phyloP scores from a whole-genome alignment of 164 flowering plant genomes.

The Pachysandra terminalis region DNA sequence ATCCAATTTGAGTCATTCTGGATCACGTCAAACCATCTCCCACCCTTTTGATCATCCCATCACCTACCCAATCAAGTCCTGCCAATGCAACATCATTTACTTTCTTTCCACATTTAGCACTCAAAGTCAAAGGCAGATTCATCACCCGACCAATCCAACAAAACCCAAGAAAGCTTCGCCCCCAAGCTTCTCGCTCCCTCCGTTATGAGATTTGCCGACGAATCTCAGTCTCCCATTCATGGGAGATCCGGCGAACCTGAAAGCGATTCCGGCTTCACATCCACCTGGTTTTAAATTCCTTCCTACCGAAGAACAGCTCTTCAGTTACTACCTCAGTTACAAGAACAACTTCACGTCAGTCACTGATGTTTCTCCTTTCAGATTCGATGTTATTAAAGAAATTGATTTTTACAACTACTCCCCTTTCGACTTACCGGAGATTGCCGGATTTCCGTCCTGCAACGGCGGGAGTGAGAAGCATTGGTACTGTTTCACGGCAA shows the following conservation, averaged over 20 bases:
- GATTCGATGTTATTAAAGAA: constrained; percentile 33
- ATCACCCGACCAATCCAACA: not conserved
- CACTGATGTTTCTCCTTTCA: not conserved
- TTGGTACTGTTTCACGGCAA: constrained; percentile 45
- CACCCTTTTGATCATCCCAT: too few relatives aligned
- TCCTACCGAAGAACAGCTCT: constrained; percentile 47
- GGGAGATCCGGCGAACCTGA: constrained; percentile 23
- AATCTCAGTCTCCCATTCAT: constrained; percentile 10
- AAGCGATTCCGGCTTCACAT: constrained; percentile 9
- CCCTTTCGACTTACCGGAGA: constrained; percentile 45
- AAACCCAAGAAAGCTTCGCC: not conserved
- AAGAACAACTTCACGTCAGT: constrained; percentile 37
- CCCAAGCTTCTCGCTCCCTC: not conserved
- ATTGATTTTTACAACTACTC: constrained; percentile 39
- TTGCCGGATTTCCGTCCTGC: constrained; percentile 38
- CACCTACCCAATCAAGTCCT: too few relatives aligned
- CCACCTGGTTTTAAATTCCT: constrained; percentile 55
- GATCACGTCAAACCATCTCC: too few relatives aligned
- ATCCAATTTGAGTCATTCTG: too few relatives aligned
- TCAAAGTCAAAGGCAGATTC: not conserved
- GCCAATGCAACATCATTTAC: too few relatives aligned
- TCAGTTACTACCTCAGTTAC: constrained; percentile 37
- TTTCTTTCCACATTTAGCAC: too few relatives aligned
- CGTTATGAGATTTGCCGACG: not conserved
- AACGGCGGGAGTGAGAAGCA: constrained; percentile 42